phyloP scores from a whole-genome alignment of 139 green algal species.

The Microglena sp. region DNA sequence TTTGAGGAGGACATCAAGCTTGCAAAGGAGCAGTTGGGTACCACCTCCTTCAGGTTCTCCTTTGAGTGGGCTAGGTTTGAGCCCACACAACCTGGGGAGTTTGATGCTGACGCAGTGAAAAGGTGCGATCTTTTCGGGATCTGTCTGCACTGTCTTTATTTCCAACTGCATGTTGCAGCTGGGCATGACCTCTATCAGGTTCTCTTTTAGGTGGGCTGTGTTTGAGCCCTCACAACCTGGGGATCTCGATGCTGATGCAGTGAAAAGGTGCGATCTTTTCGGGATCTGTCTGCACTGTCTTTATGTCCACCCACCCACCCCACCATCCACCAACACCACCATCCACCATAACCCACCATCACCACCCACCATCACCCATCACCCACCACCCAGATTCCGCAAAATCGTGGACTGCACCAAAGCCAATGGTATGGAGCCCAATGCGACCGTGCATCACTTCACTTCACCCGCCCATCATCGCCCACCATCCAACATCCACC shows the following conservation, averaged over 20 bases:
- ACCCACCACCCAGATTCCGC: conserved; percentile 16
- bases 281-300: not conserved
- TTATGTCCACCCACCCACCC: conserved; percentile 11
- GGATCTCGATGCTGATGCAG: conserved; percentile 38
- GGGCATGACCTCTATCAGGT: conserved; percentile 56
- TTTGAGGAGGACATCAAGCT: conserved; percentile 51
- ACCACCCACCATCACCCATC: no score
- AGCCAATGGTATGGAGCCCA: no score
- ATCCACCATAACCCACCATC: not conserved
- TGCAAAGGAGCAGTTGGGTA: conserved; percentile 7
- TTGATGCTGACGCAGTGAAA: not conserved
- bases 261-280: conserved; percentile 38
- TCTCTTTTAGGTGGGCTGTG: conserved; percentile 70
- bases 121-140: no score
- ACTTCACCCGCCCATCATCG: no score
- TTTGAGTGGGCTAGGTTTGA: conserved; percentile 6
- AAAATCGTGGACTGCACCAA: no score
- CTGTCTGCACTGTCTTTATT: not conserved
- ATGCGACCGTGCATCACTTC: no score
- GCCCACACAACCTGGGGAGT: not conserved
- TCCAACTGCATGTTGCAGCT: no score
- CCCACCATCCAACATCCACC: no score
- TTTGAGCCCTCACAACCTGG: conserved; percentile 41
- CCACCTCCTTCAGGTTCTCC: conserved; percentile 9
- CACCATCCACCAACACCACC: conserved; percentile 41